Base-by-base conservation (phyloP, 2,329 filamentous ascomycete species). In the Furcasterigmium furcatum region DNA sequence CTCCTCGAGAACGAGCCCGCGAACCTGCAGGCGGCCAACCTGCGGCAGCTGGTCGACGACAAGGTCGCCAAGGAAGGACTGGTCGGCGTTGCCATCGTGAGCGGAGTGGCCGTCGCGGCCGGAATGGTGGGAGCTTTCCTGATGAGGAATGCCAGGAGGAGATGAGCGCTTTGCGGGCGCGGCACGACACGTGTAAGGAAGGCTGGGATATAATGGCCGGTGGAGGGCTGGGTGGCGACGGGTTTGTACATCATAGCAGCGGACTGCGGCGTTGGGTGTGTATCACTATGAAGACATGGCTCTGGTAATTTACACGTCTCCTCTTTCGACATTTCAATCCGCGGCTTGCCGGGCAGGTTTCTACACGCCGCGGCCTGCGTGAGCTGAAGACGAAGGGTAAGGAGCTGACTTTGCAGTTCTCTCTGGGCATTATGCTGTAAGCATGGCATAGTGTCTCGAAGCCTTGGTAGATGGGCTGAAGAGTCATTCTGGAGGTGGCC, bases 51-150 rank as follows among this genome's bases (percentile, higher is more conserved):
- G 64, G 95, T 99, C 59, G 92, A 99, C 66, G 92, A 97, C 62
- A 95, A 91, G 73, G 94, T 99, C 50, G 87, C 91, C 46, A 95
- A 86, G 73, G 94, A 99, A 70, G 94, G 94, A 0, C 67, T 99
- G 51, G 80, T 97, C 72, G 94, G 94, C 38, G 91, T 96, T 46
- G 94, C 94, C 36, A 97, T 99, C 63, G 82, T 97, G 36, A 92
- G 92, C 51, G 92, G 94, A 25, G 80, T 97, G 46, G 91, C 92
- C 44, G 85, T 97, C 50, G 92, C 89, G 3, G 94, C 91, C 3
- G 94, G 92, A n/a, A 84, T 96, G 14, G 84, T 97, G 14, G 94
- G 92, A 27, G 91, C 90, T 13, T 81, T 97, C 59, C 65, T 99
- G 52, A 79, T 97, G 63, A 86, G 82, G 67, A 88, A 90, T 51